Base-by-base conservation (phyloP, 495 filamentous ascomycete species). In the Aspergillus taichungensis region DNA sequence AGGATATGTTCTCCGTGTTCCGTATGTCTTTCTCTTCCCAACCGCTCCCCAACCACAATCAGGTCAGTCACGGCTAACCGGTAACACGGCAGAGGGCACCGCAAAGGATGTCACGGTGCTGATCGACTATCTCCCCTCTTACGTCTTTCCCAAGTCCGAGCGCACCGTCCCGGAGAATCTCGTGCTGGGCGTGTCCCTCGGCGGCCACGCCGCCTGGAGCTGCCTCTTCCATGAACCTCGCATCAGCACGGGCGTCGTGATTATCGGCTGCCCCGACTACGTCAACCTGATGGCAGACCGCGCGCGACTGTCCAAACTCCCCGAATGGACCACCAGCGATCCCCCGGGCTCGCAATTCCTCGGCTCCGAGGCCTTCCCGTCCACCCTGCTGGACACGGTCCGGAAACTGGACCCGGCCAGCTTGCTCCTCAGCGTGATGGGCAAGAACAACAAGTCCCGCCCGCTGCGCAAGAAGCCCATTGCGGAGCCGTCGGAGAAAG, bases 181-280 rank as follows among this genome's bases (percentile, higher is more conserved):
- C 12, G 82, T 83, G 3, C 66, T 92, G 6, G 92, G 92, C 0
- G 72, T 95, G 10, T 90, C 85, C 5, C 71, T 97, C 0, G 92
- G 92, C 7, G 92, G 87, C 3, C 92, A 98, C 58, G 81, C 85
- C 13, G 84, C 84, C 0, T 98, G 91, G 84, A 82, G 89, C 53
- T 70, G 81, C 8, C 59, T 95, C 32, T 72, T 95, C 34, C 77
- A 82, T 32, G 89, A 95, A 18, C 78, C 84, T 28, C 74, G 89
- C 43, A 74, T 97, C 34, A 79, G 69, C 6, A 80, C 87, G 3
- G 88, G 76, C 0, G 77, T 94, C 7, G 71, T 85, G 18, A 74
- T 95, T 30, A 85, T 98, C 42, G 92, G 91, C 11, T 94, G 88
- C 60, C 87, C 91, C 0, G 91, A 98, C 64, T 95, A 83, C 55